Conservation (phyloP, 73 alveolate genomes). For the Paramecium caudatum region DNA sequence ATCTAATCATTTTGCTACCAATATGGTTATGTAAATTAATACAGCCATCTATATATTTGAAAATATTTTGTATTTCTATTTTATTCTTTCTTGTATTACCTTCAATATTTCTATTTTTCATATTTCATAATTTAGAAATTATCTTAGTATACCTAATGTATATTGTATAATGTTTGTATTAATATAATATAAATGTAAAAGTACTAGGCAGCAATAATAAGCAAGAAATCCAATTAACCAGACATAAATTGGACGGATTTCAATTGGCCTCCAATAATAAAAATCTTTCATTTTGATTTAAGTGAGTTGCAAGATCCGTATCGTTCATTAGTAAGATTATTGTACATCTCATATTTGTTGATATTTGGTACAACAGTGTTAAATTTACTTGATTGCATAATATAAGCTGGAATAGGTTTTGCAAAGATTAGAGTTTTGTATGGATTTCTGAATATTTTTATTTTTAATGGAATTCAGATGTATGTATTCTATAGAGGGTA, state of each 20-base stretch:
- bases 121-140: too few species aligned
- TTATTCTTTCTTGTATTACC: too few species aligned
- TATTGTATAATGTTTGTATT: too few species aligned
- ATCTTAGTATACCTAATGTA: too few species aligned
- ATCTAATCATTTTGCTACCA: too few species aligned
- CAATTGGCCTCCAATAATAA: slow-evolving; percentile 74
- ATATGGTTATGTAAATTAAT: too few species aligned
- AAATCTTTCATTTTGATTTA: slow-evolving; percentile 65
- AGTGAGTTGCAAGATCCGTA: slow-evolving; percentile 74
- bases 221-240: slow-evolving; percentile 62
- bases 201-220: slow-evolving; percentile 46
- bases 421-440: slow-evolving; percentile 36
- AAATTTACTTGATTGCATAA: slow-evolving; percentile 40
- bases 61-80: too few species aligned
- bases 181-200: slow-evolving; percentile 65
- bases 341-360: slow-evolving; percentile 51
- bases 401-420: slow-evolving; percentile 62
- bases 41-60: too few species aligned
- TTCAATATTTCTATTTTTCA: too few species aligned
- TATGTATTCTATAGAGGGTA: slow-evolving; percentile 66
- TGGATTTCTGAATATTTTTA: slow-evolving; percentile 44
- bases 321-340: slow-evolving; percentile 30
- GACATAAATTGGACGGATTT: slow-evolving; percentile 78
- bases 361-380: slow-evolving; percentile 32
- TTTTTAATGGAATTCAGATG: slow-evolving; percentile 67